A percentile compares a stretch with the other conserved stretches of the same genome.
phyloP scores from a whole-genome alignment of 371 early-diverging fungal genomes.

The Mucor velutinosus region DNA sequence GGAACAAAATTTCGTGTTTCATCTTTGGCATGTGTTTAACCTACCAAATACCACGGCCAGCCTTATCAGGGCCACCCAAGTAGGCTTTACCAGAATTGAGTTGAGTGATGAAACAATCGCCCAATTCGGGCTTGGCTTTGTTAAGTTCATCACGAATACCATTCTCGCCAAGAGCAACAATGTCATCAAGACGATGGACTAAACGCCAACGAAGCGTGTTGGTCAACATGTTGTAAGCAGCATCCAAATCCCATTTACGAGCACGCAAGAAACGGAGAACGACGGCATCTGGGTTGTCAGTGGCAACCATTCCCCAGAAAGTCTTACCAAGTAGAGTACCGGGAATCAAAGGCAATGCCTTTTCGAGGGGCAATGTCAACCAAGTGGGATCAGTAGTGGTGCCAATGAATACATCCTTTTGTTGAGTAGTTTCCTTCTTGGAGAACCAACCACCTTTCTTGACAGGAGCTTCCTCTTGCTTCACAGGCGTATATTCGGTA shows the following conservation, averaged over 20 bases:
- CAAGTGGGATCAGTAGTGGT: conserved; percentile 49
- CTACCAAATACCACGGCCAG: conserved; percentile 62
- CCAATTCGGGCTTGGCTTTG: conserved; percentile 43
- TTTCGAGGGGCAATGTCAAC: conserved; percentile 36
- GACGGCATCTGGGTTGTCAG: conserved; percentile 71
- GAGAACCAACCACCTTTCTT: conserved; percentile 40
- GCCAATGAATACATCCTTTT: conserved; percentile 53
- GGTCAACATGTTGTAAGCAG: conserved; percentile 66
- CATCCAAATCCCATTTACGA: conserved; percentile 75
- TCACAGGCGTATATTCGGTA: conserved; percentile 23
- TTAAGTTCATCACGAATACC: conserved; percentile 46
- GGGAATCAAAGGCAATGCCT: conserved; percentile 43
- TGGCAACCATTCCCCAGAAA: conserved; percentile 59
- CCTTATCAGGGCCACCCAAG: conserved; percentile 62
- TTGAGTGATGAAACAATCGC: conserved; percentile 45
- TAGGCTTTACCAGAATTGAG: conserved; percentile 59
- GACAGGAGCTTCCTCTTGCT: conserved; percentile 5
- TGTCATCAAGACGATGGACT: conserved; percentile 54
- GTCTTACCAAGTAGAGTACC: conserved; percentile 39
- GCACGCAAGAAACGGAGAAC: conserved; percentile 76
- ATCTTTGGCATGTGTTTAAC: conserved; percentile 8
- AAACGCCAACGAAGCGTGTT: conserved; percentile 70
- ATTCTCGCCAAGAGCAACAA: conserved; percentile 62
- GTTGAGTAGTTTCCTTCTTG: conserved; percentile 35
- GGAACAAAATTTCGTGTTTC: background rate